Evolutionary conservation across 192 early-diverging fungal genomes (phyloP).

Genomic region (Coemansia sp.): DNA sequence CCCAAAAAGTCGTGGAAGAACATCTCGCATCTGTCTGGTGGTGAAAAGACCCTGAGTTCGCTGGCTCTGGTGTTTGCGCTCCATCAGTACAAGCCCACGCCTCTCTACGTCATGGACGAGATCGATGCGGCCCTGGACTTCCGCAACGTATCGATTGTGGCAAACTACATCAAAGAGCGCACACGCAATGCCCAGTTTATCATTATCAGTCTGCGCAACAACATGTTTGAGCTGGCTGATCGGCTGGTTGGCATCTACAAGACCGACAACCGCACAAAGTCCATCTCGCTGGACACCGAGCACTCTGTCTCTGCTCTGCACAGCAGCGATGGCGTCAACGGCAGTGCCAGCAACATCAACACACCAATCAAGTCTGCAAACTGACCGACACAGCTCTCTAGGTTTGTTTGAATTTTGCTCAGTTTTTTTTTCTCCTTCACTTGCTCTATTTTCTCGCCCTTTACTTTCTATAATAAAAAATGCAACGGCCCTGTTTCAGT

Average conservation of each 20-base stretch:
- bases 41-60: constrained; percentile 99
- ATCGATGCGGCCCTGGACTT: constrained; percentile 99
- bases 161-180: constrained; percentile 97
- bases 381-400: neutral
- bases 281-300: constrained; percentile 49
- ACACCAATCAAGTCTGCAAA: no score
- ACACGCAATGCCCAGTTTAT: constrained; percentile 98
- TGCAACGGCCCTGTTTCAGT: no score
- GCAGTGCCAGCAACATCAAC: neutral
- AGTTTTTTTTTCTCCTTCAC: neutral
- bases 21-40: constrained; percentile 97
- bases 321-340: neutral
- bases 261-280: constrained; percentile 86
- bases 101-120: constrained; percentile 99
- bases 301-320: constrained; percentile 23
- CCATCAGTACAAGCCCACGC: constrained; percentile 99
- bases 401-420: neutral
- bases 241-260: constrained; percentile 99
- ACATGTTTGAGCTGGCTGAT: constrained; percentile 99
- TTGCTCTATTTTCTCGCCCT: no score
- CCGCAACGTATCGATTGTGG: constrained; percentile 98
- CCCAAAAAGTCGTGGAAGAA: constrained; percentile 99
- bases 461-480: neutral
- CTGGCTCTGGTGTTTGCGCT: constrained; percentile 97
- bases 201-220: constrained; percentile 96